A percentile compares a stretch with the other conserved stretches of the same genome.
Conservation (phyloP, 192 early-diverging fungal genomes). For the Coemansia sp. region DNA sequence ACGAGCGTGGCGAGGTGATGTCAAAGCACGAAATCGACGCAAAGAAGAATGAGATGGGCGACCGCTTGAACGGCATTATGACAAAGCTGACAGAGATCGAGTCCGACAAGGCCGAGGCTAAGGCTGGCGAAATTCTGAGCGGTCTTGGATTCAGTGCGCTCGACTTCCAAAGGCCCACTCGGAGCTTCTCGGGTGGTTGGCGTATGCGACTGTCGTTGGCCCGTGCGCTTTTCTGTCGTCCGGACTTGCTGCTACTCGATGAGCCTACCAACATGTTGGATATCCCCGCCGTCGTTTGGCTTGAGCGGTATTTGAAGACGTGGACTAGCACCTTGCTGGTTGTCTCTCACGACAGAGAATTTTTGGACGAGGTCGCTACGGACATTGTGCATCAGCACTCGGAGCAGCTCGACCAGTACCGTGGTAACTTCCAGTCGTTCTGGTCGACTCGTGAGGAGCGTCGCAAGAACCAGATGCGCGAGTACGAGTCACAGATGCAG, state of each 20-base stretch:
- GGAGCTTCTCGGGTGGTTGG: constrained; percentile 99
- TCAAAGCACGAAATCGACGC: constrained; percentile 59
- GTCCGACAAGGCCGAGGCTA: constrained; percentile 93
- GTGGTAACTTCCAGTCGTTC: constrained; percentile 93
- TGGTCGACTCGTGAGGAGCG: constrained; percentile 88
- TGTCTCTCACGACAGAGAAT: constrained; percentile 98
- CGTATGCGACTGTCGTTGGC: constrained; percentile 98
- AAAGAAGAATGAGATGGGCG: constrained; percentile 54
- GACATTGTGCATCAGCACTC: constrained; percentile 97
- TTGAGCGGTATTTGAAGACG: constrained; percentile 89
- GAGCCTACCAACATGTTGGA: constrained; percentile 92
- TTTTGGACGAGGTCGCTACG: constrained; percentile 95
- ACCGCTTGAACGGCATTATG: constrained; percentile 80
- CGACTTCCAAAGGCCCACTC: constrained; percentile 82
- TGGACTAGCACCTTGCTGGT: constrained; percentile 93
- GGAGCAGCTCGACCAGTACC: constrained; percentile 91
- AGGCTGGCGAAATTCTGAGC: constrained; percentile 91
- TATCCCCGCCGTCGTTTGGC: constrained; percentile 98
- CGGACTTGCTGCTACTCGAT: constrained; percentile 88
- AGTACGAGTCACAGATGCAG: constrained; percentile 95
- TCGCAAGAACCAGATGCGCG: constrained; percentile 84
- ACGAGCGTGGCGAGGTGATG: constrained; percentile 55
- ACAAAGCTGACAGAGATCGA: constrained; percentile 91
- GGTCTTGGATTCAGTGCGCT: constrained; percentile 91
- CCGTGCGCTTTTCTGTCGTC: constrained; percentile 94